A percentile compares a stretch with the other conserved stretches of the same genome.
Conservation (phyloP, 306 rosid species). For the Dalbergia cochinchinensis region DNA sequence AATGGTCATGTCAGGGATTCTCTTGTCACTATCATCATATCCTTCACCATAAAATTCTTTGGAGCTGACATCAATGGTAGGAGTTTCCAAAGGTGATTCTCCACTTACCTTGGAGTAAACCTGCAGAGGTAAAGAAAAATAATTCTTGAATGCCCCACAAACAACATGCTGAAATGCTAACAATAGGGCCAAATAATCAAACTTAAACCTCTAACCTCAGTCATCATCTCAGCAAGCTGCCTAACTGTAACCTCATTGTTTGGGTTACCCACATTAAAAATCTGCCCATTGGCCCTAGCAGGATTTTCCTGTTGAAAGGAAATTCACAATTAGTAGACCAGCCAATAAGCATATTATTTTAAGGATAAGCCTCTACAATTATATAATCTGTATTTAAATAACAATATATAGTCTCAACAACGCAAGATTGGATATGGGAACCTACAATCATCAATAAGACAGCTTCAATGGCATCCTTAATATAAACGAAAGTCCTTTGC, state of each 20-base stretch:
- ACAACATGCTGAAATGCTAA: background rate
- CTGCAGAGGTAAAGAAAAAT: slow-evolving; percentile 48
- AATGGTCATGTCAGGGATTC: slow-evolving; percentile 97
- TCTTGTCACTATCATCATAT: slow-evolving; percentile 91
- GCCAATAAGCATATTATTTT: slow-evolving; percentile 30
- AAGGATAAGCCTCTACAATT: background rate
- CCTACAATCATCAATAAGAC: slow-evolving; percentile 90
- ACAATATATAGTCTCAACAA: background rate
- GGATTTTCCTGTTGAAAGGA: slow-evolving; percentile 79
- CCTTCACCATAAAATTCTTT: slow-evolving; percentile 93
- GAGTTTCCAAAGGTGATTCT: slow-evolving; percentile 64
- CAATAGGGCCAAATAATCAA: background rate
- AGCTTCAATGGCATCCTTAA: slow-evolving; percentile 94
- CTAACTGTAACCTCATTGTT: slow-evolving; percentile 94
- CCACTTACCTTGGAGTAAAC: slow-evolving; percentile 86
- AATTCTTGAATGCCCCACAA: slow-evolving; percentile 2
- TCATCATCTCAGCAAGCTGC: slow-evolving; percentile 98
- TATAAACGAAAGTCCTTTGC: slow-evolving; percentile 89
- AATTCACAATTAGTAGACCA: background rate
- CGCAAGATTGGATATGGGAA: background rate
- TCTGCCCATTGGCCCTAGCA: slow-evolving; percentile 83
- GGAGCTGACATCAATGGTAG: slow-evolving; percentile 86
- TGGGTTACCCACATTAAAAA: slow-evolving; percentile 96
- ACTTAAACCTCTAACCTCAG: slow-evolving; percentile 59
- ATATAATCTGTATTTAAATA: background rate